Percentiles rank a stretch among this genome's conserved stretches.
Conservation (phyloP, 2,329 filamentous ascomycete genomes). For the Fusarium papillatum region DNA sequence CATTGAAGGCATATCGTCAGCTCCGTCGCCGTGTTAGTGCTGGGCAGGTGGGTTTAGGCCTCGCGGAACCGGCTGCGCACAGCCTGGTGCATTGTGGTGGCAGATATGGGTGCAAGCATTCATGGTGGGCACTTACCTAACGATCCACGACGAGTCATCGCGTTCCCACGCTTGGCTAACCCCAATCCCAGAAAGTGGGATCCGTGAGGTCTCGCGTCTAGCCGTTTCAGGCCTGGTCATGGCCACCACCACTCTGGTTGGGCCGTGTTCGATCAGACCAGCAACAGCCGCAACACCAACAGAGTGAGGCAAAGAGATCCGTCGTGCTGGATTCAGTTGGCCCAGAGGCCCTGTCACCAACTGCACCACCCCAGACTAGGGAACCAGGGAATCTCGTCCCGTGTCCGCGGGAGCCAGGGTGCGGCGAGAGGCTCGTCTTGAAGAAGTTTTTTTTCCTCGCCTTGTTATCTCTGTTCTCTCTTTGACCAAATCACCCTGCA, state of each 20-base stretch:
- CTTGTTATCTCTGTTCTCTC: not conserved
- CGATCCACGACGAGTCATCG: slow-evolving; percentile 37
- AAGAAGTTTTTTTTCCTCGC: slow-evolving; percentile 14
- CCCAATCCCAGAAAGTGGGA: slow-evolving; percentile 25
- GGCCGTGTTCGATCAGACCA: slow-evolving; percentile 34
- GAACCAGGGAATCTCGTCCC: slow-evolving; percentile 37
- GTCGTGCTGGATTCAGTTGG: slow-evolving; percentile 41
- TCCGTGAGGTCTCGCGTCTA: slow-evolving; percentile 24
- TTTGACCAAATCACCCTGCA: slow-evolving; percentile 6
- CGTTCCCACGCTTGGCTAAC: slow-evolving; percentile 18
- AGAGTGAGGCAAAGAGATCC: slow-evolving; percentile 39
- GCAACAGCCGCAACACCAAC: slow-evolving; percentile 26
- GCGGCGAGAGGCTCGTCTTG: slow-evolving; percentile 16
- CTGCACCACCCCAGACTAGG: slow-evolving; percentile 37
- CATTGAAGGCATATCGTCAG: slow-evolving; percentile 37
- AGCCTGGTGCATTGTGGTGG: slow-evolving; percentile 34
- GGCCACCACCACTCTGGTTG: slow-evolving; percentile 34
- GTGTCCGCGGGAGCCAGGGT: slow-evolving; percentile 32
- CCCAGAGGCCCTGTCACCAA: slow-evolving; percentile 29
- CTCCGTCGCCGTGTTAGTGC: slow-evolving; percentile 39
- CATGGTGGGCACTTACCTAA: slow-evolving; percentile 35
- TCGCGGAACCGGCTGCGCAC: slow-evolving; percentile 46
- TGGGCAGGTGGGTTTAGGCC: slow-evolving; percentile 24
- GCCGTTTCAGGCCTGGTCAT: slow-evolving; percentile 25
- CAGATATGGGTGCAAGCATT: slow-evolving; percentile 16